These are phyloP conservation scores for Globisporangium mamillatum DNA, from an alignment of 352 stramenopile species.

Conservation along the genomic window DNA sequence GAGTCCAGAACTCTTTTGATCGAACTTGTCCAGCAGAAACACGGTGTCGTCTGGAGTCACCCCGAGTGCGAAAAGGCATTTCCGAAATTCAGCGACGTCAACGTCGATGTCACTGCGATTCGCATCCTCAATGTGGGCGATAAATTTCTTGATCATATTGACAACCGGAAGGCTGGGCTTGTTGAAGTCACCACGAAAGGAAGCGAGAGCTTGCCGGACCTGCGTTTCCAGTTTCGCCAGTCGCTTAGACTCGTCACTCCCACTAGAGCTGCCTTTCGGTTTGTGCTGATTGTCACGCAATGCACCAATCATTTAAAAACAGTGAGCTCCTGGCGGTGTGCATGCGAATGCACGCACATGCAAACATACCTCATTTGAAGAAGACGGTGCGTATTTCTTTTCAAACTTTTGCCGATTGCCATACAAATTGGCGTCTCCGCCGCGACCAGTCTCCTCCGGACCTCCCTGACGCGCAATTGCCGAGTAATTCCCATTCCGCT, in stretches of 20 bases:
- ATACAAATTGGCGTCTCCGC: not conserved
- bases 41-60: slow-evolving; percentile 26
- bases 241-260: slow-evolving; percentile 12
- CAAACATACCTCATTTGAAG: slow-evolving; percentile 10
- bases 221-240: slow-evolving; percentile 20
- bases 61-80: slow-evolving; percentile 38
- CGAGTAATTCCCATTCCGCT: slow-evolving; percentile 6
- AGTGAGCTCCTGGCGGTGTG: not conserved
- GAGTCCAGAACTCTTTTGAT: slow-evolving; percentile 16
- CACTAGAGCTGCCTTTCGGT: not conserved
- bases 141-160: slow-evolving; percentile 28
- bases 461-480: not conserved
- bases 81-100: slow-evolving; percentile 27
- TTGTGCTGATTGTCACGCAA: not conserved
- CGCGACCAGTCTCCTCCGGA: not conserved
- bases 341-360: not conserved
- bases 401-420: slow-evolving; percentile 7
- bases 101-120: slow-evolving; percentile 16
- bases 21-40: slow-evolving; percentile 29
- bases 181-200: slow-evolving; percentile 18
- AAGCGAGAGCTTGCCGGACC: slow-evolving; percentile 26
- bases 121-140: slow-evolving; percentile 19
- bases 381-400: slow-evolving; percentile 12
- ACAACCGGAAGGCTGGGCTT: slow-evolving; percentile 21
- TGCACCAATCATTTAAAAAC: not conserved